A percentile compares a stretch with the other conserved stretches of the same genome.
These are phyloP conservation scores for Moniliella sp. DNA, from an alignment of 1,284 basidiomycete species.

Conservation along the genomic window DNA sequence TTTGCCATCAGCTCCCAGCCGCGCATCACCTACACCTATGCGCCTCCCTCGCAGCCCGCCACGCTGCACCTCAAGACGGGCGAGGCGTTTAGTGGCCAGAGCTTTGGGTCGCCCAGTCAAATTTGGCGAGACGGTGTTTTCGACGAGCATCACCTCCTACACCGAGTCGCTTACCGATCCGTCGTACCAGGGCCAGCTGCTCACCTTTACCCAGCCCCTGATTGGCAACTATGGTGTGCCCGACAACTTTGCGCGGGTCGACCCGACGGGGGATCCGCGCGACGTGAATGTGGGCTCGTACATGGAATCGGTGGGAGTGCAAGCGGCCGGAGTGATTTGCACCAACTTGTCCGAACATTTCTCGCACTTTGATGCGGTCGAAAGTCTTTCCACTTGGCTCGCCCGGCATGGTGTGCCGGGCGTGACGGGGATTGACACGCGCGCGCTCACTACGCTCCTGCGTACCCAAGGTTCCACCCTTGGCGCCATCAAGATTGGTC, in stretches of 20 bases:
- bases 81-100: conserved; percentile 65
- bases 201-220: conserved; percentile 91
- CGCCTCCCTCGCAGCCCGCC: conserved; percentile 43
- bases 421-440: conserved; percentile 88
- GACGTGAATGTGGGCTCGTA: conserved; percentile 36
- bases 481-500: conserved; percentile 65
- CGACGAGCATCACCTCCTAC: conserved; percentile 93
- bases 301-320: conserved; percentile 69
- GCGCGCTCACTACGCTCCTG: conserved; percentile 74
- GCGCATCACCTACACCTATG: conserved; percentile 17
- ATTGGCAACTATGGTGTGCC: conserved; percentile 98
- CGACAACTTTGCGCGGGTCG: conserved; percentile 39
- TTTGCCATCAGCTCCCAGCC: not conserved
- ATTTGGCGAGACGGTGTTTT: conserved; percentile 94
- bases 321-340: conserved; percentile 79
- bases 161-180: conserved; percentile 99
- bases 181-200: conserved; percentile 87
- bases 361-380: conserved; percentile 80
- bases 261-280: conserved; percentile 40
- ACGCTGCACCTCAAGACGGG: conserved; percentile 79
- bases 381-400: conserved; percentile 84
- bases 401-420: conserved; percentile 69
- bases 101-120: conserved; percentile 56
- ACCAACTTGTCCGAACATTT: conserved; percentile 82
- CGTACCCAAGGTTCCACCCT: conserved; percentile 93